A percentile compares a stretch with the other conserved stretches of the same genome.
phyloP scores from a whole-genome alignment of 139 green algal genomes.

The Pleodorina starrii region DNA sequence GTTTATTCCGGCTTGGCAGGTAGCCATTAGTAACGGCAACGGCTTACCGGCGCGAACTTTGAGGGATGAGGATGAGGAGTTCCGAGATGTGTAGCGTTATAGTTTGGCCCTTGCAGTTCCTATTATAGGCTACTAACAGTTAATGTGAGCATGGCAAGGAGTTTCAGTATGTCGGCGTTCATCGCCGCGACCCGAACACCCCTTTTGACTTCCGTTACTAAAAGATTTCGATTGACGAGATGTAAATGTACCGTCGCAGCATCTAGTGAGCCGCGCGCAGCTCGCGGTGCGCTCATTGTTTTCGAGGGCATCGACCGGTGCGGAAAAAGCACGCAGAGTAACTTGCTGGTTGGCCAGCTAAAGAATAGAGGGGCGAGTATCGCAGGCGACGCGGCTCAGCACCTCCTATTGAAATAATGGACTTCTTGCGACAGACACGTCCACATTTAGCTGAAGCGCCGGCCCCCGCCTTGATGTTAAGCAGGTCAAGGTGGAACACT shows the following conservation, averaged over 20 bases:
- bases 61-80: too few species aligned
- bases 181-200: background rate
- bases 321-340: constrained; percentile 96
- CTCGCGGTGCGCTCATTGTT: constrained; percentile 92
- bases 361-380: constrained; percentile 61
- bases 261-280: background rate
- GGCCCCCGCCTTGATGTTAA: too few species aligned
- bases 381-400: too few species aligned
- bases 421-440: too few species aligned
- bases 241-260: background rate
- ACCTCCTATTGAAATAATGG: too few species aligned
- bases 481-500: constrained; percentile 80
- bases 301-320: constrained; percentile 96
- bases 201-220: background rate
- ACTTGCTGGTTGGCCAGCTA: constrained; percentile 83
- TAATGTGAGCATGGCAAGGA: background rate
- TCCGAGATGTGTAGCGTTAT: too few species aligned
- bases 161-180: constrained; percentile 6
- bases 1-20: too few species aligned
- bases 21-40: too few species aligned
- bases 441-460: too few species aligned
- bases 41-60: too few species aligned
- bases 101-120: too few species aligned
- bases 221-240: background rate
- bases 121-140: background rate